A percentile compares a stretch with the other conserved stretches of the same genome.
These are phyloP conservation scores for Mytilinidion resinicola DNA, from an alignment of 495 filamentous ascomycete species.

Conservation along the genomic window DNA sequence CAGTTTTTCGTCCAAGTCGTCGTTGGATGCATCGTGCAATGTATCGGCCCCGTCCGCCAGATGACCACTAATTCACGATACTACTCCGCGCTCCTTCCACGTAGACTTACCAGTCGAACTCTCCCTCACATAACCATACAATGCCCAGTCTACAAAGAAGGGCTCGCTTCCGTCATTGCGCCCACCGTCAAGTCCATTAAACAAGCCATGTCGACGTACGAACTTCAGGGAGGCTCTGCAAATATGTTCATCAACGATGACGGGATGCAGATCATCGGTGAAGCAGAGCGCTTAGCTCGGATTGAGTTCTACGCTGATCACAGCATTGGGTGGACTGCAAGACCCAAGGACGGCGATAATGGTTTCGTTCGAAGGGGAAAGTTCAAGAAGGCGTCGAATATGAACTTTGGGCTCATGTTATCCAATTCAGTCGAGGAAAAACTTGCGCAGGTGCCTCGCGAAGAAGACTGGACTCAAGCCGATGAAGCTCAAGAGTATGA, in stretches of 20 bases:
- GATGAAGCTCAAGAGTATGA: slow-evolving; percentile 67
- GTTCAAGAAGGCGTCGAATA: slow-evolving; percentile 76
- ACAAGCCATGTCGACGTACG: slow-evolving; percentile 69
- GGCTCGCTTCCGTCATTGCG: slow-evolving; percentile 56
- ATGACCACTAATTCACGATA: slow-evolving; percentile 69
- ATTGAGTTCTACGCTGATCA: slow-evolving; percentile 62
- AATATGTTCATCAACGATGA: slow-evolving; percentile 81
- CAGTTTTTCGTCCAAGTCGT: slow-evolving; percentile 57
- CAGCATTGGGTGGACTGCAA: slow-evolving; percentile 72
- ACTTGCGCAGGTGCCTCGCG: slow-evolving; percentile 49
- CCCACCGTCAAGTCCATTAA: slow-evolving; percentile 66
- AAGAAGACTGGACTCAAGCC: slow-evolving; percentile 58
- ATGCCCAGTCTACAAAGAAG: slow-evolving; percentile 70
- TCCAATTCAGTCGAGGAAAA: slow-evolving; percentile 69
- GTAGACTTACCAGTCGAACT: slow-evolving; percentile 44
- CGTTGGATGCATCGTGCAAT: slow-evolving; percentile 38
- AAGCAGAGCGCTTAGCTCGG: slow-evolving; percentile 57
- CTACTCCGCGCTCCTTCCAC: slow-evolving; percentile 62
- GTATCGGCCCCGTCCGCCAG: slow-evolving; percentile 66
- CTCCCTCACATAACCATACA: slow-evolving; percentile 67
- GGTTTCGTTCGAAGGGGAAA: slow-evolving; percentile 43
- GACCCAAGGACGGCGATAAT: slow-evolving; percentile 57
- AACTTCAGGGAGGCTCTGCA: slow-evolving; percentile 71
- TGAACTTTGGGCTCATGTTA: slow-evolving; percentile 73
- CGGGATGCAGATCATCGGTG: slow-evolving; percentile 62